Conservation (phyloP, 257 asterid genomes). For the Vinca minor region DNA sequence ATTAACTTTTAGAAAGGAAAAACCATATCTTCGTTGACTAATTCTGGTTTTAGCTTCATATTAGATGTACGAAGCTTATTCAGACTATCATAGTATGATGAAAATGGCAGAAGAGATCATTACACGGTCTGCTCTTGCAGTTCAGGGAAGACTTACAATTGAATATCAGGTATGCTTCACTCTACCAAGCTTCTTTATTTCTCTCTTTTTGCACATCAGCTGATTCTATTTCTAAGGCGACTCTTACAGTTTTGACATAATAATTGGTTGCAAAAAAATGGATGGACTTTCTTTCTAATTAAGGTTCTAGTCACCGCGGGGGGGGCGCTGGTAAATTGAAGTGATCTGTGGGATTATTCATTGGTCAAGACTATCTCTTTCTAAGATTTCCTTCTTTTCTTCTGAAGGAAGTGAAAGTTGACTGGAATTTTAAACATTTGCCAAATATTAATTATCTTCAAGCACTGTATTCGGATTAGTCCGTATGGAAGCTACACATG, state of each 20-base stretch:
- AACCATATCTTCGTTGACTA: neutral
- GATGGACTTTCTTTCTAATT: neutral
- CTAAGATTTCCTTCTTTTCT: neutral
- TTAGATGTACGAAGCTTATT: slow-evolving; percentile 96
- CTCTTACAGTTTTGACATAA: neutral
- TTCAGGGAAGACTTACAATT: slow-evolving; percentile 63
- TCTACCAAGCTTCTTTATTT: neutral
- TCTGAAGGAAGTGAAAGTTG: neutral
- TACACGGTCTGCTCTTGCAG: slow-evolving; percentile 81
- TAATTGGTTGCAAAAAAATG: neutral
- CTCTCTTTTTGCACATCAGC: neutral
- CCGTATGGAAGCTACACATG: neutral
- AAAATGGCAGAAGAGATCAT: slow-evolving; percentile 84
- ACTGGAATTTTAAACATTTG: neutral
- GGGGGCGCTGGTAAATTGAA: neutral
- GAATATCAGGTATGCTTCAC: slow-evolving; percentile 64
- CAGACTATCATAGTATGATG: slow-evolving; percentile 97
- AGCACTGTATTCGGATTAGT: neutral
- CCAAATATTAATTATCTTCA: neutral
- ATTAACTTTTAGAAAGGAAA: neutral
- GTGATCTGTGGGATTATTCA: slow-evolving; percentile 2
- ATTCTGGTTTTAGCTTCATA: slow-evolving; percentile 1
- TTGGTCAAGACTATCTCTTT: neutral
- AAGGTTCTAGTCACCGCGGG: neutral
- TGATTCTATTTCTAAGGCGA: neutral